Evolutionary conservation across 2,329 filamentous ascomycete species (phyloP), one percentile per base, ranked within the genome.

Genomic region (Zasmidium cellare): DNA sequence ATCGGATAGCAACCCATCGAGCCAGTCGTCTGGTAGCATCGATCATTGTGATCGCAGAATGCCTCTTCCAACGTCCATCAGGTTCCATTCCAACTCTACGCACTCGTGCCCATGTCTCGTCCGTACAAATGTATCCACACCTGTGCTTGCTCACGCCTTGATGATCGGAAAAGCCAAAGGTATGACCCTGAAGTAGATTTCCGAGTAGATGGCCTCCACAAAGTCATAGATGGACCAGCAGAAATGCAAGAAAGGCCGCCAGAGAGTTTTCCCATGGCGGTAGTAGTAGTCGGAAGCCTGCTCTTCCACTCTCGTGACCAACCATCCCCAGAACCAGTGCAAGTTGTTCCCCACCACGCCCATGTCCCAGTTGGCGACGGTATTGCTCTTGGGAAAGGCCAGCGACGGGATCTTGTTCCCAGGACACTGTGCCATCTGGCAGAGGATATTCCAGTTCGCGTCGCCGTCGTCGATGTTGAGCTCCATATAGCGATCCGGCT

Each of bases 321-420:
- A 64, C 67, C 67, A 69, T 22, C 65, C 65, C 67, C 67, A 66
- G 18, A 62, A 53, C 44, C 53, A 66, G 25, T 66, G 65, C 56
- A 67, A 56, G 19, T 52, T 51, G 12, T 67, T 63, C 18, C 62
- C 44, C 5, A 69, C 14, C 19, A 46, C 41, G 19, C 66, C 65
- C 55, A 62, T 63, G n/a, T 67, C 55, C 69, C 69, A 71, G 18
- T 62, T 55, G 1, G 62, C 64, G 3, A 64, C 65, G 9, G 67
- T 65, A 49, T 70, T 71, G 51, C 67, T 67, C 48, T 55, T 65
- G 14, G 66, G 65, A 45, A 68, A 68, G 16, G 49, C 46, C 19
- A 62, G 48, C 11, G 25, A 38, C 0, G 66, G 63, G 2, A 59
- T 56, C 22, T 38, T 56, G 9, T 61, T 63, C 11, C 48, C 55